Percentiles rank a stretch among this genome's conserved stretches.
phyloP scores from a whole-genome alignment of 2,329 filamentous ascomycete genomes.

The Fusarium floridanum region DNA sequence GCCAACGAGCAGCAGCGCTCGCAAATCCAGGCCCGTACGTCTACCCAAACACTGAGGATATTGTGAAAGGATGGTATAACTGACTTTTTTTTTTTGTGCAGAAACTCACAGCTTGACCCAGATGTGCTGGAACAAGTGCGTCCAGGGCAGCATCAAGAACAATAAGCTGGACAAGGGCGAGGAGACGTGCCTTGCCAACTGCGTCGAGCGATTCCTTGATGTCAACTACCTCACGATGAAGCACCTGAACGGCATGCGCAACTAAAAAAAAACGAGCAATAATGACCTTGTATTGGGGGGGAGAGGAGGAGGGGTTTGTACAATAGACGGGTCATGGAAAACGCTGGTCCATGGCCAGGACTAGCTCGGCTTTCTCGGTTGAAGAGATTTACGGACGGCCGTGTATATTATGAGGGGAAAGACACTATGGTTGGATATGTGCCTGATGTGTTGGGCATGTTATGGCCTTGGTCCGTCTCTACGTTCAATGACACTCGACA shows the following conservation, averaged over 20 bases:
- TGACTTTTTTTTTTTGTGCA: conserved; percentile 40
- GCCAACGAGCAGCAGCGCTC: conserved; percentile 88
- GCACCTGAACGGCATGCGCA: conserved; percentile 77
- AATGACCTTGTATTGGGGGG: conserved; percentile 5
- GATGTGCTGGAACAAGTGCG: conserved; percentile 95
- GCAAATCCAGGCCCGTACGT: conserved; percentile 72
- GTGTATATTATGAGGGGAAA: conserved; percentile 28
- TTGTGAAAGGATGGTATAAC: no score
- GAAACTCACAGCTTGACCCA: conserved; percentile 72
- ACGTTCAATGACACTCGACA: neutral
- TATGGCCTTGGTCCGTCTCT: neutral
- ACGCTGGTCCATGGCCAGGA: neutral
- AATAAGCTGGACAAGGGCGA: conserved; percentile 81
- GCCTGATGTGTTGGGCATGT: neutral
- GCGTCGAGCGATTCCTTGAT: conserved; percentile 94
- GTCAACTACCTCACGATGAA: conserved; percentile 86
- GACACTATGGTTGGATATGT: neutral
- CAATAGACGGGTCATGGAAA: conserved; percentile 29
- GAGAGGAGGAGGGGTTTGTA: conserved; percentile 23
- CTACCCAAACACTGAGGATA: neutral
- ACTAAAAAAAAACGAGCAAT: conserved; percentile 12
- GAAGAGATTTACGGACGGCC: conserved; percentile 12
- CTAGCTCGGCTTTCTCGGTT: neutral
- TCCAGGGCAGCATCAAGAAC: conserved; percentile 78
- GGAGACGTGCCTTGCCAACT: conserved; percentile 89